Base-by-base conservation (phyloP, 1,284 basidiomycete genomes). In the Moniliella sp. region DNA sequence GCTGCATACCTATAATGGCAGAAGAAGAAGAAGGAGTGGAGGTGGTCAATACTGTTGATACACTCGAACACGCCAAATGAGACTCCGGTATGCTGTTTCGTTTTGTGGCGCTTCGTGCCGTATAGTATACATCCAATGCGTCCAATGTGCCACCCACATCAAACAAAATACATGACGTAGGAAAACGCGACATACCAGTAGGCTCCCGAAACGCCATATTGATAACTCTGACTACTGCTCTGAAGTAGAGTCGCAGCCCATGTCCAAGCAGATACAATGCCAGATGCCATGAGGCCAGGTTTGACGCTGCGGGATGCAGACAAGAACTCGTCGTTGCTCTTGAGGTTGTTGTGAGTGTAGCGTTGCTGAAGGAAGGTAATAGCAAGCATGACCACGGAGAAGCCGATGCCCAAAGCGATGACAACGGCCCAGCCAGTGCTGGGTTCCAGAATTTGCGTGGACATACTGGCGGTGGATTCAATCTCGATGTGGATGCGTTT, bases 281-380 rank as follows among this genome's bases (percentile, higher is more conserved):
- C 82, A 7, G 78, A 72, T 0, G 82, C 83, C 37, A 88, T 83
- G 26, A 91, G 66, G 4, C 81, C 83, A 2, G 83, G 80, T 46
- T 83, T 83, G 30, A 62, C 48, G 4, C 45, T 48, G 15, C 50
- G 50, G 1, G 48, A 48, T 0, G 55, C 55, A 3, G 45, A 48
- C 11, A 43, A 42, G 33, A 58, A 58, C 30, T 58, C 55, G 34
- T 57, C 55, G 7, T 52, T 48, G 25, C 39, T 43, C 28, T 44
- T 48, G 28, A 46, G 37, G 4, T 36, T 35, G 27, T 42, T 31
- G 18, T 42, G 29, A 4, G 51, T 54, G 39, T 55, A 55, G 1
- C 49, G 40, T 18, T 52, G 33, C 26, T 57, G 54, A 7, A 55
- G 32, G 31, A 35, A 48, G 1, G 49, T 46, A 17, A 58, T 46